These are phyloP conservation scores for Dothideomycetes sp. DNA, from an alignment of 2,329 filamentous ascomycete species.

Conservation along the genomic window DNA sequence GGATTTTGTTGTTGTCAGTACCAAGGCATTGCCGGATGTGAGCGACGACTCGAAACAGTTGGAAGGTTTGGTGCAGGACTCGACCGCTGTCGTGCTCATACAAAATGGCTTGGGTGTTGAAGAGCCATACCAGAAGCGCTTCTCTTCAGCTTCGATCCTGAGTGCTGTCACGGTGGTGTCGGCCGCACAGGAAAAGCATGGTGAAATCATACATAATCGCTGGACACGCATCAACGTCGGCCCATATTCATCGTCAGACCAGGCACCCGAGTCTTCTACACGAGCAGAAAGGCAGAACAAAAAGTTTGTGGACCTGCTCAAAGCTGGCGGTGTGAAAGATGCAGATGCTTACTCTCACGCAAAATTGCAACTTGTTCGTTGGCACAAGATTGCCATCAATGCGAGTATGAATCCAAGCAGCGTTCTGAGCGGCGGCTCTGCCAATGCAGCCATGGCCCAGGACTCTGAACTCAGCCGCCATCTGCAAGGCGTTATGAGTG, in stretches of 20 bases:
- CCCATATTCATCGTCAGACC: constrained; percentile 42
- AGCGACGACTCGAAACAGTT: constrained; percentile 54
- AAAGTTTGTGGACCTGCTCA: constrained; percentile 47
- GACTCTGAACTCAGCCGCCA: constrained; percentile 56
- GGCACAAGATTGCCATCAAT: constrained; percentile 72
- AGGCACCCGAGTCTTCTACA: constrained; percentile 22
- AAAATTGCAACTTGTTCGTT: constrained; percentile 60
- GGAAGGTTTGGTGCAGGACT: constrained; percentile 47
- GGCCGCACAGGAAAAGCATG: constrained; percentile 55
- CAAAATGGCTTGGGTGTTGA: constrained; percentile 66
- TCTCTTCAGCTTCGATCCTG: constrained; percentile 51
- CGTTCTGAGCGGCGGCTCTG: constrained; percentile 54
- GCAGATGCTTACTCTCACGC: constrained; percentile 55
- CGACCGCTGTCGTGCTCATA: constrained; percentile 55
- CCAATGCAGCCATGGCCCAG: constrained; percentile 56
- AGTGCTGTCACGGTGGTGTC: constrained; percentile 62
- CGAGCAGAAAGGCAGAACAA: constrained; percentile 36
- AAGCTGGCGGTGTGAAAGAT: constrained; percentile 55
- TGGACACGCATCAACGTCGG: constrained; percentile 66
- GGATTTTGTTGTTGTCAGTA: constrained; percentile 62
- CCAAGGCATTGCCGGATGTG: constrained; percentile 60
- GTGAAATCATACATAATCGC: constrained; percentile 58
- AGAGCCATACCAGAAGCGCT: constrained; percentile 53
- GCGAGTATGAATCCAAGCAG: constrained; percentile 65
- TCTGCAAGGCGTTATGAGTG: constrained; percentile 57